These are phyloP conservation scores for Magnusiomyces fungicola DNA, from an alignment of 1,139 yeast species.

Conservation along the genomic window DNA sequence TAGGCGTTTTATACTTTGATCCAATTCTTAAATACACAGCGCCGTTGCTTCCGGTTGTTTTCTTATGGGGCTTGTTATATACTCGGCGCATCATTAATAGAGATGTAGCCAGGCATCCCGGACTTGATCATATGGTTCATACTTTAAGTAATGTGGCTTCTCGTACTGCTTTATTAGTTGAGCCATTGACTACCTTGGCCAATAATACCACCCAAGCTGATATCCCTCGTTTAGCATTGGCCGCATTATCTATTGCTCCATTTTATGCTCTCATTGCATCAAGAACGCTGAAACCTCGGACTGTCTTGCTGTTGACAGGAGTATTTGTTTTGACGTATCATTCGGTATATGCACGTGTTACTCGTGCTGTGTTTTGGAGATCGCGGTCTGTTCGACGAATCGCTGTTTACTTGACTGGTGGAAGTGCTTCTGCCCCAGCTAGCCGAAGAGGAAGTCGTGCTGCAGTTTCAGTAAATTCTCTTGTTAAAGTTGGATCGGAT, in stretches of 20 bases:
- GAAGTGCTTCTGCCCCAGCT: conserved; percentile 7
- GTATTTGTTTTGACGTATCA: conserved; percentile 70
- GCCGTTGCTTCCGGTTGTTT: conserved; percentile 63
- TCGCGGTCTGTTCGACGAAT: conserved; percentile 61
- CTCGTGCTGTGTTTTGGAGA: conserved; percentile 78
- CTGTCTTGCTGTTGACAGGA: conserved; percentile 55
- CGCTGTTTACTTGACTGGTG: conserved; percentile 76
- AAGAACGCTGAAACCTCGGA: conserved; percentile 63
- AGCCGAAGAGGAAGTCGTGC: conserved; percentile 9
- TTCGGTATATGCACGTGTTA: conserved; percentile 74
- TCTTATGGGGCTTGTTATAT: conserved; percentile 58
- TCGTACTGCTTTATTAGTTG: conserved; percentile 66
- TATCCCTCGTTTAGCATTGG: conserved; percentile 67
- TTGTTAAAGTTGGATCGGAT: neutral
- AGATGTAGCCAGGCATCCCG: conserved; percentile 62
- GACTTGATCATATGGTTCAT: conserved; percentile 83
- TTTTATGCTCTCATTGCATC: conserved; percentile 63
- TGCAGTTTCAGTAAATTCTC: conserved; percentile 37
- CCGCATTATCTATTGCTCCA: conserved; percentile 82
- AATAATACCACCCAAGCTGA: conserved; percentile 62
- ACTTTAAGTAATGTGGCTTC: conserved; percentile 67
- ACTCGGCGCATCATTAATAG: conserved; percentile 31
- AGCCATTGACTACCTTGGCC: conserved; percentile 61
- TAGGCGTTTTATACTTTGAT: conserved; percentile 68
- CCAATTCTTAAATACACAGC: conserved; percentile 68